Percentiles rank a stretch among this genome's conserved stretches.
phyloP scores from a whole-genome alignment of 2,329 filamentous ascomycete genomes.

The Chaetomium strumarium region DNA sequence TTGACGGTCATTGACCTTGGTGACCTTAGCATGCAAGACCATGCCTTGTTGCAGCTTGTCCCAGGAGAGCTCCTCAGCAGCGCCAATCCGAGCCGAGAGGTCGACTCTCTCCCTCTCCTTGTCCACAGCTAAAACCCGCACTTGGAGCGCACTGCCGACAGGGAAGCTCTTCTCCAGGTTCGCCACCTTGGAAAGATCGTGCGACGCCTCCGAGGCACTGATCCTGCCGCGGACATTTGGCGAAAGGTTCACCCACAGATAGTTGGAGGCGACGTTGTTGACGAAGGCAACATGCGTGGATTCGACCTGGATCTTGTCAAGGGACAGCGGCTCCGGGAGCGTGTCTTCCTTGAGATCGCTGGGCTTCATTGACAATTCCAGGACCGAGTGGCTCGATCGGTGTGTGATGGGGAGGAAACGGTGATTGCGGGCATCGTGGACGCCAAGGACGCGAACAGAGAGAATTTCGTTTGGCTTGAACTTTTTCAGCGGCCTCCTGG shows the following conservation, averaged over 20 bases:
- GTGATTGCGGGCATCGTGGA: conserved; percentile 86
- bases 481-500: conserved; percentile 69
- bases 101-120: conserved; percentile 69
- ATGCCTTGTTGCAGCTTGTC: conserved; percentile 69
- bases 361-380: conserved; percentile 79
- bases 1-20: conserved; percentile 77
- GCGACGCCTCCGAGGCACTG: conserved; percentile 74
- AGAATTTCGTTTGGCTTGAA: conserved; percentile 69
- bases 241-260: conserved; percentile 85
- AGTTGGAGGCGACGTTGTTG: conserved; percentile 78
- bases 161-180: conserved; percentile 78
- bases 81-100: conserved; percentile 64
- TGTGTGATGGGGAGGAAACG: conserved; percentile 89
- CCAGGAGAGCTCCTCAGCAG: conserved; percentile 57
- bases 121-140: conserved; percentile 72
- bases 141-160: conserved; percentile 78
- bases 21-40: conserved; percentile 76
- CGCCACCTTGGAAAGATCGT: conserved; percentile 73
- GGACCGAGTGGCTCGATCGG: conserved; percentile 71
- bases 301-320: conserved; percentile 68
- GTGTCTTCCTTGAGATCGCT: conserved; percentile 50
- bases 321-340: conserved; percentile 48
- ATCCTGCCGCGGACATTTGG: conserved; percentile 83
- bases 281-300: conserved; percentile 75
- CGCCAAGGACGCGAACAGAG: conserved; percentile 70